These are phyloP conservation scores for Melastoma candidum DNA, from an alignment of 441 rosid genomes.

Conservation along the genomic window DNA sequence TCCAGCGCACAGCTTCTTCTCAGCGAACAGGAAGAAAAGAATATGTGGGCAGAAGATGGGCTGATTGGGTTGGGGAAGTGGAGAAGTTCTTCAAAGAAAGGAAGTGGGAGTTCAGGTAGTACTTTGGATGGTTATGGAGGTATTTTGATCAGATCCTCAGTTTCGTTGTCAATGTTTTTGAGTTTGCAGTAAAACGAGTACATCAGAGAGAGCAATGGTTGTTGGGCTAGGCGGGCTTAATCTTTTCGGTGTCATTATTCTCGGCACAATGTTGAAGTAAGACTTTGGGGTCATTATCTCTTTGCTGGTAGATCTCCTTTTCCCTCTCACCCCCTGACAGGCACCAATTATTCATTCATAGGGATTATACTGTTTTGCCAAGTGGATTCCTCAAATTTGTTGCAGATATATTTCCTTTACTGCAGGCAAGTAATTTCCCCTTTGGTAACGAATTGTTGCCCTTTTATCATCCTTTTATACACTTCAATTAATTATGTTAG, in stretches of 20 bases:
- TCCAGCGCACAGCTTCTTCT: slow-evolving; percentile 89
- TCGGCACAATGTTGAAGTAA: slow-evolving; percentile 78
- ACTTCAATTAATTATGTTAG: too few species aligned
- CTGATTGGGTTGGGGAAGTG: slow-evolving; percentile 67
- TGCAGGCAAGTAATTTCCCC: slow-evolving; percentile 49
- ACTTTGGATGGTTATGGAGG: background rate
- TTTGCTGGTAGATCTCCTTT: slow-evolving; percentile 9
- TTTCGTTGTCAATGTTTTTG: too few species aligned
- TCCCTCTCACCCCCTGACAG: slow-evolving; percentile 18
- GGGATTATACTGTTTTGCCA: slow-evolving; percentile 50
- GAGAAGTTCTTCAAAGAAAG: slow-evolving; percentile 74
- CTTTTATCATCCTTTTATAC: background rate
- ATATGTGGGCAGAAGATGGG: slow-evolving; percentile 72
- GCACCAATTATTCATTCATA: slow-evolving; percentile 16
- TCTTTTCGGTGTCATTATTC: slow-evolving; percentile 85
- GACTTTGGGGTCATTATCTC: slow-evolving; percentile 18
- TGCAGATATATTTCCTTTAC: slow-evolving; percentile 60
- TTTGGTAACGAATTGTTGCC: background rate
- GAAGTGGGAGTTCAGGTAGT: slow-evolving; percentile 86
- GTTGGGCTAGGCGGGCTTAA: slow-evolving; percentile 83
- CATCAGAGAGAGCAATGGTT: slow-evolving; percentile 73
- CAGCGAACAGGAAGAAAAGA: slow-evolving; percentile 67
- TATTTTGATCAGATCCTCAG: too few species aligned
- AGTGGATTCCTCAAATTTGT: slow-evolving; percentile 69
- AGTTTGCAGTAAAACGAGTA: slow-evolving; percentile 54